phyloP scores from a whole-genome alignment of 2,329 filamentous ascomycete genomes.

The Venturia asperata region DNA sequence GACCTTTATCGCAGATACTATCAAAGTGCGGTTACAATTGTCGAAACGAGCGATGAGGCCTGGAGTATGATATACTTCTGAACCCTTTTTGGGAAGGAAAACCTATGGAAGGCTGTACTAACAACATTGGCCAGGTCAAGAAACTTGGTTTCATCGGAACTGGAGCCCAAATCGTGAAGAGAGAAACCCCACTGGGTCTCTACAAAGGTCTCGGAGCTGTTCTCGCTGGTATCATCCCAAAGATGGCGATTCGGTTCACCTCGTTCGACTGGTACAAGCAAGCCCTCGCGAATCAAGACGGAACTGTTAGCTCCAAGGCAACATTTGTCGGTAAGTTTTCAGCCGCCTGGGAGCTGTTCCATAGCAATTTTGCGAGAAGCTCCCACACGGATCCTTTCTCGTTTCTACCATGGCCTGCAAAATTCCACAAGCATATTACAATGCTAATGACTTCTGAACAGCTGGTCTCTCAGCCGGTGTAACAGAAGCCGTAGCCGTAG shows the following conservation, averaged over 20 bases:
- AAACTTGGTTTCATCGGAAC: slow-evolving; percentile 83
- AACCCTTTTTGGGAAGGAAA: background rate
- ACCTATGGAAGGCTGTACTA: background rate
- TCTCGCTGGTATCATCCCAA: slow-evolving; percentile 90
- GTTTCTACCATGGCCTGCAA: background rate
- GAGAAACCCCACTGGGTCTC: slow-evolving; percentile 84
- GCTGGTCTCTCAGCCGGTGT: slow-evolving; percentile 88
- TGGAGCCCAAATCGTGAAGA: slow-evolving; percentile 75
- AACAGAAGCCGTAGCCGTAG: slow-evolving; percentile 91
- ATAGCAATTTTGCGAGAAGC: background rate
- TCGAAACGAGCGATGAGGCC: slow-evolving; percentile 76
- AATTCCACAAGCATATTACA: background rate
- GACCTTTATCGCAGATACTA: slow-evolving; percentile 59
- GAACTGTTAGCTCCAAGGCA: slow-evolving; percentile 59
- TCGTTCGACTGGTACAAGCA: slow-evolving; percentile 96
- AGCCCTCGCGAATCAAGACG: slow-evolving; percentile 60
- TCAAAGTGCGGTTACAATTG: slow-evolving; percentile 99
- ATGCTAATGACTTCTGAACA: slow-evolving; percentile 27
- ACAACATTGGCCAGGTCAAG: slow-evolving; percentile 47
- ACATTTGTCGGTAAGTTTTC: slow-evolving; percentile 59
- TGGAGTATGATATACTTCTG: slow-evolving; percentile 50
- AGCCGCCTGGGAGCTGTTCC: background rate
- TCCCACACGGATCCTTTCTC: background rate
- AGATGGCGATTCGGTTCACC: slow-evolving; percentile 99
- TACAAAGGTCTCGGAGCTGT: slow-evolving; percentile 99